Conservation (phyloP, 148 eudicot species). For the Rhododendron ferrugineum region DNA sequence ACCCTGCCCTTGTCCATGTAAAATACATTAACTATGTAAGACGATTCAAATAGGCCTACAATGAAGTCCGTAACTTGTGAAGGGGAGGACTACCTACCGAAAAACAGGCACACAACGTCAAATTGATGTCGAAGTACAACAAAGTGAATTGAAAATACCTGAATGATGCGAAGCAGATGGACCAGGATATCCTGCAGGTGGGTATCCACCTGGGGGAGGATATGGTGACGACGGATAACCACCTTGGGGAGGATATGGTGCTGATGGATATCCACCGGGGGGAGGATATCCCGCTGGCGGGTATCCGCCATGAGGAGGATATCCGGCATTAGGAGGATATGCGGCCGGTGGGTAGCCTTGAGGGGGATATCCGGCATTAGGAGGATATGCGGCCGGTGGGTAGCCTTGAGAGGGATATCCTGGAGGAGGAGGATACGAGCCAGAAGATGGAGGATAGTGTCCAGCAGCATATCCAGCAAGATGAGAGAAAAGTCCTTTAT, state of each 20-base stretch:
- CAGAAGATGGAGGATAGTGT: slow-evolving; percentile 24
- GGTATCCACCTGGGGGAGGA: slow-evolving; percentile 43
- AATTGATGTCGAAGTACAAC: not conserved
- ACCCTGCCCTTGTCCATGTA: not conserved
- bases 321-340: slow-evolving; percentile 16
- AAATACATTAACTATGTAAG: not conserved
- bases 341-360: slow-evolving; percentile 31
- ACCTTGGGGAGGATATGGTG: slow-evolving; percentile 19
- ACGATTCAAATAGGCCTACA: not conserved
- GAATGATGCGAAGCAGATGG: slow-evolving; percentile 42
- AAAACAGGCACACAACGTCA: not conserved
- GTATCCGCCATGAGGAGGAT: slow-evolving; percentile 27
- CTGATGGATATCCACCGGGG: slow-evolving; percentile 35
- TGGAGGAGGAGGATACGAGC: slow-evolving; percentile 26
- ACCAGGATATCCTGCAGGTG: slow-evolving; percentile 43
- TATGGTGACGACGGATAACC: slow-evolving; percentile 30
- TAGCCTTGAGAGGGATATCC: slow-evolving; percentile 25
- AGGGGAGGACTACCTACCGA: not conserved
- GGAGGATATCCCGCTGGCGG: slow-evolving; percentile 43
- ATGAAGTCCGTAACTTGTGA: not conserved
- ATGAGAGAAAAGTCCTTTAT: slow-evolving; percentile 38
- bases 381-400: slow-evolving; percentile 32
- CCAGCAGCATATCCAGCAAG: slow-evolving; percentile 36
- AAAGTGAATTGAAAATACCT: slow-evolving; percentile 24
- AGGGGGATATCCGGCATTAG: slow-evolving; percentile 27